Percentiles rank a stretch among this genome's conserved stretches.
Evolutionary conservation across 1,284 basidiomycete species (phyloP).

Genomic region (Volvariella surrecta): DNA sequence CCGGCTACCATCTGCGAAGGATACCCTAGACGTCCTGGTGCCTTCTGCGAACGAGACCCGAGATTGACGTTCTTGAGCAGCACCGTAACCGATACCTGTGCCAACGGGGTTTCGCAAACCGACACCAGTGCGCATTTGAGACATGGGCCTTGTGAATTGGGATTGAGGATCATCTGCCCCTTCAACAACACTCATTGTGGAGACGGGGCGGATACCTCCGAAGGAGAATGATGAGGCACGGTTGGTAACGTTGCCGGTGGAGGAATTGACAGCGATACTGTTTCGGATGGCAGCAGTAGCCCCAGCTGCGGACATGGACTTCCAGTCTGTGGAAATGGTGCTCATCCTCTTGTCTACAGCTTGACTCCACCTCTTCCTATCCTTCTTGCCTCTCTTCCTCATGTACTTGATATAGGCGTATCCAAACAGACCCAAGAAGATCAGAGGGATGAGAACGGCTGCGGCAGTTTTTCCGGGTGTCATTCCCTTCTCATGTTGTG

Average conservation of each 20-base stretch:
- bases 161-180: conserved; percentile 28
- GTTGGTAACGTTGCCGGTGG: background rate
- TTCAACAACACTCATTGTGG: conserved; percentile 38
- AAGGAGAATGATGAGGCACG: conserved; percentile 49
- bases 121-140: conserved; percentile 42
- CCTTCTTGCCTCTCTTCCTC: conserved; percentile 47
- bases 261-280: conserved; percentile 46
- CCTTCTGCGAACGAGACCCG: conserved; percentile 35
- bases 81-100: conserved; percentile 15
- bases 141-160: conserved; percentile 28
- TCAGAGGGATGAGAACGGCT: conserved; percentile 66
- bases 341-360: conserved; percentile 78
- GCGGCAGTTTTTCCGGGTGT: conserved; percentile 67
- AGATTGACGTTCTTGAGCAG: conserved; percentile 30
- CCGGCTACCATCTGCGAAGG: conserved; percentile 64
- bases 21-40: conserved; percentile 47
- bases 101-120: conserved; percentile 31
- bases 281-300: conserved; percentile 65
- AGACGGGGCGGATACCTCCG: conserved; percentile 42
- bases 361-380: conserved; percentile 63
- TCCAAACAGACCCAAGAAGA: conserved; percentile 43
- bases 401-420: conserved; percentile 50
- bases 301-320: conserved; percentile 61
- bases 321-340: conserved; percentile 71
- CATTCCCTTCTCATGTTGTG: conserved; percentile 28